Base-by-base conservation (phyloP, 2,329 filamentous ascomycete genomes). In the Fusarium hainanense region DNA sequence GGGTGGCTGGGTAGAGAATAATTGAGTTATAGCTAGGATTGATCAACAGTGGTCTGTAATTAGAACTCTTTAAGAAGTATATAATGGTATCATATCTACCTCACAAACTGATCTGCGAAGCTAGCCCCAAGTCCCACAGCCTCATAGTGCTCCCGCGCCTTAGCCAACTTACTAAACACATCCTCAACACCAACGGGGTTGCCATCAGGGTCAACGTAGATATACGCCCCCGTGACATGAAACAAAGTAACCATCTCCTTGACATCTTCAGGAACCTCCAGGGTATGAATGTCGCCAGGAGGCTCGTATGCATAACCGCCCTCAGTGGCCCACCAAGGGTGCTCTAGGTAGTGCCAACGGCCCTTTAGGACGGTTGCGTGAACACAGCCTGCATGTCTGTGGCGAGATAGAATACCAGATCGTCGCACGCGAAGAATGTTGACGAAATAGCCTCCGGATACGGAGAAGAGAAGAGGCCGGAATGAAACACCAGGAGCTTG, bases 341-440 rank as follows among this genome's bases (percentile, higher is more conserved):
- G 77, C 58, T 80, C 78, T 5, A 80, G 73, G 44, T 80, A 79
- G 54, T 79, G 78, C 78, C 77, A 79, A 21, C 74, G 69, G 2
- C 77, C 78, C 21, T 69, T 61, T 4, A 79, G 70, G 4, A 75
- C 71, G 0, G 76, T 77, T 6, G 78, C 78, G 34, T 79, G 78
- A 0, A 79, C 78, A 5, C 73, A 70, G 12, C 78, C 77, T 0
- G 77, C 73, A 41, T 79, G 78, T 3, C 77, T 70, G 27, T 79
- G 77, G 2, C 78, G 73, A 0, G 77, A 79, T 21, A 79, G 70
- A 18, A 79, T 78, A 9, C 77, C 77, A 6, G 70, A 75, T 41
- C 72, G 70, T 8, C 76, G 69, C 13, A 50, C 47, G 16, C 47
- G 30, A 18, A 50, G 30, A 16, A 50, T n/a, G 14, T 50, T 50